Base-by-base conservation (phyloP, 345 rosid species). In the Psidium guajava region DNA sequence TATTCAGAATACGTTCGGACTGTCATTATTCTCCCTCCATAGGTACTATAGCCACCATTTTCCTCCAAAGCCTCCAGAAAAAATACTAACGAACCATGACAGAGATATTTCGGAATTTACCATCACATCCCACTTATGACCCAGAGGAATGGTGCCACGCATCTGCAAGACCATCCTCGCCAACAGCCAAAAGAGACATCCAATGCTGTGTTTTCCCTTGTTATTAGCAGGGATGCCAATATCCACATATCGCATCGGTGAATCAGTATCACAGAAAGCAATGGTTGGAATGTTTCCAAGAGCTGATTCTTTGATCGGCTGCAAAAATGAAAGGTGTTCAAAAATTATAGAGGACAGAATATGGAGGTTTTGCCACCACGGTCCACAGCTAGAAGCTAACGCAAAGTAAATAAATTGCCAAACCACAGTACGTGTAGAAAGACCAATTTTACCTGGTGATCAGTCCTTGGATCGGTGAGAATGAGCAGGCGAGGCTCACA, bases 301-400 rank as follows among this genome's bases (percentile, higher is more conserved):
- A 51, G 99, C 96, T 22, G 96, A 94, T 93, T 96, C 99, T 90
- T 94, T 96, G 82, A 96, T 96, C 6, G 99, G 99, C 98, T 95
- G 93, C 88, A 92, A 86, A 77, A n/a, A 16, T 0, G 21, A 16
- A n/a, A 13, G 15, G 25, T 40, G 16, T 25, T 47, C 56, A 32
- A 32, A 61, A 6, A 18, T 13, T 6, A 10, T 7, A 14, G 15
- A 57, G 5, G 14, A 55, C 73, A 57, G 27, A 25, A 57, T 42
- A 16, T 69, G 40, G 12, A 58, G 42, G 47, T 69, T 16, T 18
- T 69, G 77, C 77, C 77, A 69, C 21, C 12, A 32, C 0, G 25
- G 77, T 69, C 24, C 47, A 32, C 6, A 32, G 47, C 47, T 69
- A 69, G 77, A 36, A 18, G 44, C 47, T 18, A 32, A 16, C 47